Evolutionary conservation across 2,329 filamentous ascomycete species (phyloP).

Genomic region (Cladophialophora immunda): DNA sequence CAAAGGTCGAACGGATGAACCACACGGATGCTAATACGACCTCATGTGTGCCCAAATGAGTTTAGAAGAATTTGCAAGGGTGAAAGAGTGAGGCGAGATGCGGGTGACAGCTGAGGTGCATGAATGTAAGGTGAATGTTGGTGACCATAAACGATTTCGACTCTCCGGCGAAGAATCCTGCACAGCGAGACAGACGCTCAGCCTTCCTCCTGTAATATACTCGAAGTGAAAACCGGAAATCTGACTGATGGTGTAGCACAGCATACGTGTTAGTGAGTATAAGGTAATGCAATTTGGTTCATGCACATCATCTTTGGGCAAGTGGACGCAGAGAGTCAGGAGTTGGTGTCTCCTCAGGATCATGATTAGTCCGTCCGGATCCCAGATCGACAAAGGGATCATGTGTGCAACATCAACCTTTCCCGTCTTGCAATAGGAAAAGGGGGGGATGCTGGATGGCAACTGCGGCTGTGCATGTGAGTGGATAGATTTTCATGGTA

Average conservation of each 20-base stretch:
- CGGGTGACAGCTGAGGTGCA: constrained; percentile 3
- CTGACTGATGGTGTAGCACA: constrained; percentile 12
- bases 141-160: constrained; percentile 7
- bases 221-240: neutral
- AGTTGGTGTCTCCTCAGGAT: neutral
- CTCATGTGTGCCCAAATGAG: constrained; percentile 12
- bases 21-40: constrained; percentile 3
- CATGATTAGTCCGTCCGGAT: constrained; percentile 25
- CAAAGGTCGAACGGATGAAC: constrained; percentile 5
- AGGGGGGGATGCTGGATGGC: constrained; percentile 13
- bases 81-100: constrained; percentile 31
- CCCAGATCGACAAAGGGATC: constrained; percentile 32
- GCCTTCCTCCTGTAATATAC: neutral
- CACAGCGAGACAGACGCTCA: neutral
- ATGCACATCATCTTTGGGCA: constrained; percentile 23
- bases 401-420: constrained; percentile 23
- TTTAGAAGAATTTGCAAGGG: constrained; percentile 16
- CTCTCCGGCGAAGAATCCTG: constrained; percentile 1
- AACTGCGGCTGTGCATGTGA: constrained; percentile 26
- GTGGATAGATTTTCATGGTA: constrained; percentile 25
- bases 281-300: neutral
- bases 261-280: neutral
- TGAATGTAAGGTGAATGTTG: neutral
- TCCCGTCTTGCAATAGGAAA: constrained; percentile 22
- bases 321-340: neutral